A percentile compares a stretch with the other conserved stretches of the same genome.
phyloP scores from a whole-genome alignment of 805 yeast species.

The Kurtzmaniella cleridarum region DNA sequence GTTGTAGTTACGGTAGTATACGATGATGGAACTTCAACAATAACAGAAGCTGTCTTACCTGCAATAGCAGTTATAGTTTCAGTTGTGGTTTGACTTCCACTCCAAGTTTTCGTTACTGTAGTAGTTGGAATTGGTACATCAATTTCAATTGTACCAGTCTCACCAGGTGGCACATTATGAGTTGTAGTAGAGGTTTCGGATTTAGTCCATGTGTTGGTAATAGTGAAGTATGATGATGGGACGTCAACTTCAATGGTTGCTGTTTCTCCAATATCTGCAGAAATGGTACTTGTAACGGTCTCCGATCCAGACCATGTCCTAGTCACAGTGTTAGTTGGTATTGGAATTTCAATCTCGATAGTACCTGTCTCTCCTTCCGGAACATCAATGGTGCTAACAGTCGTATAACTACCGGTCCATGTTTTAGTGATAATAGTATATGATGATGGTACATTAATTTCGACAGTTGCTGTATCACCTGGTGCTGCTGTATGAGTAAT shows the following conservation, averaged over 20 bases:
- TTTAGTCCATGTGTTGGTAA: not conserved
- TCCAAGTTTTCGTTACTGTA: conserved; percentile 4
- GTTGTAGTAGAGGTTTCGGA: conserved; percentile 1
- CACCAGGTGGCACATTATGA: conserved; percentile 3
- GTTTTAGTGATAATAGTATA: conserved; percentile 8
- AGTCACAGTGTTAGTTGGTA: conserved; percentile 3
- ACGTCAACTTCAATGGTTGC: conserved; percentile 3
- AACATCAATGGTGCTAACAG: not conserved
- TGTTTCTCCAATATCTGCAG: not conserved
- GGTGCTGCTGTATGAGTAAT: conserved; percentile 2
- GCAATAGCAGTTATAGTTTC: not conserved
- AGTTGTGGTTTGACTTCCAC: conserved; percentile 5
- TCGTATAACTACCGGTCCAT: too few species aligned
- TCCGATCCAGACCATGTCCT: conserved; percentile 5
- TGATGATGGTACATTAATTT: conserved; percentile 1
- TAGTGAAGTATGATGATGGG: not conserved
- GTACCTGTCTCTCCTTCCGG: conserved; percentile 1
- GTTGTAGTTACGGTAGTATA: conserved; percentile 3
- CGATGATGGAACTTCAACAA: conserved; percentile 9
- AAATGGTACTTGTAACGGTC: conserved; percentile 3
- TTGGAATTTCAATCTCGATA: conserved; percentile 1
- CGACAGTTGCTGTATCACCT: conserved; percentile 1
- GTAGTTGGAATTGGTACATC: conserved; percentile 1
- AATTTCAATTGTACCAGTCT: conserved; percentile 1
- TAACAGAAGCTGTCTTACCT: conserved; percentile 3